phyloP scores from a whole-genome alignment of 2,329 filamentous ascomycete genomes.

The Colletotrichum horii region DNA sequence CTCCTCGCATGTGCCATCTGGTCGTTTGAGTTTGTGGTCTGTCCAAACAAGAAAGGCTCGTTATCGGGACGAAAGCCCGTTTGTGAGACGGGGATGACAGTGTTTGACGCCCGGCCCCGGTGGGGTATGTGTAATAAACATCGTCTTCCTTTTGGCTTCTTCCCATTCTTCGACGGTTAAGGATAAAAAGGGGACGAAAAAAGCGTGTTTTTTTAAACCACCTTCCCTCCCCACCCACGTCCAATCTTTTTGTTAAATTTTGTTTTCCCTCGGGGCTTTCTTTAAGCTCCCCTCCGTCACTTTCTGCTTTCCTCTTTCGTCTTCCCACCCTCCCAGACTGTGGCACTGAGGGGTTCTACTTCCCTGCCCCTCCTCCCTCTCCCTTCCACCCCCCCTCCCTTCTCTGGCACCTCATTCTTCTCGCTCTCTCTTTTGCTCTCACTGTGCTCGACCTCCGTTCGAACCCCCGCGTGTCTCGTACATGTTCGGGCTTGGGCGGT shows the following conservation, averaged over 20 bases:
- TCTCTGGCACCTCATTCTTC: not conserved
- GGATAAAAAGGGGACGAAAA: not conserved
- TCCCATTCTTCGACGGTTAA: not conserved
- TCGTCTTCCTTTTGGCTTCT: not conserved
- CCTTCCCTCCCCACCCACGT: not conserved
- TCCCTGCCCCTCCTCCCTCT: not conserved
- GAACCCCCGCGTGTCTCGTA: not conserved
- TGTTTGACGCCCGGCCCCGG: not conserved
- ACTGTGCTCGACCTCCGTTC: not conserved
- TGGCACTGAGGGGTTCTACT: no score
- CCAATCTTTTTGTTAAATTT: not conserved
- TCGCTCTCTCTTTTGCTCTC: no score
- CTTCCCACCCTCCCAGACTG: not conserved
- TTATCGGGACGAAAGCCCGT: slow-evolving; percentile 4
- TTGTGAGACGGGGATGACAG: not conserved
- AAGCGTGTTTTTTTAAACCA: not conserved
- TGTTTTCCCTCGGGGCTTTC: not conserved
- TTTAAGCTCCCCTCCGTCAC: not conserved
- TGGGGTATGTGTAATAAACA: not conserved
- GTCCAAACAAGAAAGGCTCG: not conserved
- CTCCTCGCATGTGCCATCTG: slow-evolving; percentile 16
- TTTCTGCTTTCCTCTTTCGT: not conserved
- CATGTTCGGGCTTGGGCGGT: not conserved
- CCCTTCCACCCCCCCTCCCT: not conserved
- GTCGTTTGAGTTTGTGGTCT: not conserved